Base-by-base conservation (phyloP, 345 rosid species). In the Psidium friedrichsthalianum region DNA sequence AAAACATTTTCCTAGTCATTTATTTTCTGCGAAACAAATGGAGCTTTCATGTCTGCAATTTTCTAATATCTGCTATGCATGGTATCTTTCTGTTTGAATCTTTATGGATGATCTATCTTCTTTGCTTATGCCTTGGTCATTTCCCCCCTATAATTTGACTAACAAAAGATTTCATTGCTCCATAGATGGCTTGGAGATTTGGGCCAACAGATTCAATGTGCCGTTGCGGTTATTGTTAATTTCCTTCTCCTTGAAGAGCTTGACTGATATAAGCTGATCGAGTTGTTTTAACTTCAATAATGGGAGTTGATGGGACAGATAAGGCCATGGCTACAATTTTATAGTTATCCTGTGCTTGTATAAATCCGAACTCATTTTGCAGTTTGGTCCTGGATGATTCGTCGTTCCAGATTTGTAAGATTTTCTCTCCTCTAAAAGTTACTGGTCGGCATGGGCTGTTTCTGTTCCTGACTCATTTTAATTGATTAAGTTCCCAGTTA, bases 301-400 rank as follows among this genome's bases (percentile, higher is more conserved):
- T 54, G 82, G 76, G 56, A 42, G 64, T 86, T 83, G 85, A 83
- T 53, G 27, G 64, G 80, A 59, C 83, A 61, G 36, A 69, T 69
- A 21, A 32, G 78, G 32, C 47, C 6, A 0, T 32, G 78, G 47
- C 78, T 32, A 69, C 40, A 32, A 69, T 69, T 64, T 69, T 32
- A 69, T 69, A 32, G 44, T 69, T 69, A 69, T 18, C 44, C 78
- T 32, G 24, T 86, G 85, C 85, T 83, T 86, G 64, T 89, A 87
- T 87, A 88, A 82, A 85, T 87, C 87, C 89, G 86, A 86, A 85
- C 84, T 88, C 83, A 78, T 84, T 55, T 85, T 58, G 89, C 84
- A 82, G 85, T 85, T 85, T 83, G 89, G 52, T 87, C 78, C 84
- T 69, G 86, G 78, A 83, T 82, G 82, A 85, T 76, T n/a, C 83